Evolutionary conservation across 768 basidiomycete species (phyloP), one percentile per base, ranked within the genome.

Genomic region (Stropharia rugosoannulata): DNA sequence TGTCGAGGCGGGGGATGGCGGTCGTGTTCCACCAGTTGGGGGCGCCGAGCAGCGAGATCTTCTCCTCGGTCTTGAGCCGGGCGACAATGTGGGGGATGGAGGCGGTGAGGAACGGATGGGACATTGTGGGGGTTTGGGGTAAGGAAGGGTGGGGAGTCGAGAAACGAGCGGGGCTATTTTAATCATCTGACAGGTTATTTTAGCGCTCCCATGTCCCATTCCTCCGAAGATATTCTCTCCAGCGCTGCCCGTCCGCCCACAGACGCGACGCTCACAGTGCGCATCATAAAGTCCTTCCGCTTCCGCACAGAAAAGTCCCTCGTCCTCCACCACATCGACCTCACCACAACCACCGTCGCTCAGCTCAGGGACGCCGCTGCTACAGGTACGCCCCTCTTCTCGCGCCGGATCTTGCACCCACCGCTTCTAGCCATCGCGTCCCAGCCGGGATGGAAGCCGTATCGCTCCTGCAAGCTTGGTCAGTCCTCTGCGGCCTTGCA

Each of bases 231-330:
- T 53, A 63, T 71, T 35, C 76, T 86, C 40, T 86, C 86, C 41
- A 94, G 88, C 72, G 74, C 80, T 51, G 76, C 84, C 27, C 76
- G 80, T 2, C 89, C 93, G 9, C 80, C 74, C 62, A 87, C 88
- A 2, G 78, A 85, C 58, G 93, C 93, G 18, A 94, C 93, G 4
- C 73, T 98, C 55, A 98, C 96, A 6, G 70, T 98, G 47, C 86
- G 96, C 32, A 80, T 98, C 59, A 92, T 99, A 75, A 99, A 99
- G 68, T 94, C 92, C 16, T 96, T 99, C 69, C 86, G 85, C 66
- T 98, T 85, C 70, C 83, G 96, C 53, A 98, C 95, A 52, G 90
- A 93, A 68, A 88, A 87, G 62, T 87, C 84, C 66, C 80, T 98
- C 60, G 87, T 99, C 50, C 78, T 98, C 49, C 89, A 86, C 65